Percentiles rank a stretch among this genome's conserved stretches.
These are phyloP conservation scores for Pleomassaria siparia DNA, from an alignment of 2,329 filamentous ascomycete species.

Conservation along the genomic window DNA sequence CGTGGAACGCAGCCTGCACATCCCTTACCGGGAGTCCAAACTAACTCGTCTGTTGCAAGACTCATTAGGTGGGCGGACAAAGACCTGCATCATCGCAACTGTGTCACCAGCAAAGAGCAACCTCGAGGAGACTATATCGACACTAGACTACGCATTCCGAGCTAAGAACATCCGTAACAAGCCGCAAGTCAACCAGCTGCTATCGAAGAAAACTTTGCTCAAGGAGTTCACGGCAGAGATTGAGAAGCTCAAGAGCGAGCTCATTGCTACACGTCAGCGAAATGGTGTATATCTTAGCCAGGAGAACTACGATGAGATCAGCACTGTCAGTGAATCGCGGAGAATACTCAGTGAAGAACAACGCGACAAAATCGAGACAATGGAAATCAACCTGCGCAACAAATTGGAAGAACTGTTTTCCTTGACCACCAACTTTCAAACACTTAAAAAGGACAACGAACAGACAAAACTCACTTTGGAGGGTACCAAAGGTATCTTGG, in stretches of 20 bases:
- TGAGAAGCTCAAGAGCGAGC: slow-evolving; percentile 88
- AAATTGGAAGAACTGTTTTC: slow-evolving; percentile 91
- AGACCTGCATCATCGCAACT: slow-evolving; percentile 98
- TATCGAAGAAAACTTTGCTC: slow-evolving; percentile 90
- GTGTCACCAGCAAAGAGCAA: slow-evolving; percentile 94
- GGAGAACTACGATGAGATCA: slow-evolving; percentile 88
- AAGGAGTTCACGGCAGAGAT: slow-evolving; percentile 91
- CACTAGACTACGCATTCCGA: slow-evolving; percentile 94
- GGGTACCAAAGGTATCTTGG: slow-evolving; percentile 76
- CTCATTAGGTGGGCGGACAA: slow-evolving; percentile 90
- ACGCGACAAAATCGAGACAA: slow-evolving; percentile 83
- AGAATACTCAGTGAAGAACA: slow-evolving; percentile 92
- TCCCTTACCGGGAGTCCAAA: slow-evolving; percentile 93
- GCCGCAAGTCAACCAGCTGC: slow-evolving; percentile 87
- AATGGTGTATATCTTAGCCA: slow-evolving; percentile 94
- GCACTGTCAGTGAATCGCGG: slow-evolving; percentile 86
- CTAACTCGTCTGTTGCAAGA: slow-evolving; percentile 93
- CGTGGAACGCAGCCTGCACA: slow-evolving; percentile 85
- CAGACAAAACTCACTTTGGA: slow-evolving; percentile 70
- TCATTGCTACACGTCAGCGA: slow-evolving; percentile 87
- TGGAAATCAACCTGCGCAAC: slow-evolving; percentile 87
- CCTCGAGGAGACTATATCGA: slow-evolving; percentile 96
- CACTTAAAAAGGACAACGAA: slow-evolving; percentile 87
- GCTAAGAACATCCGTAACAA: slow-evolving; percentile 99
- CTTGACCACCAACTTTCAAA: slow-evolving; percentile 83